Evolutionary conservation across 2,329 filamentous ascomycete species (phyloP).

Genomic region (Lachnellula suecica): DNA sequence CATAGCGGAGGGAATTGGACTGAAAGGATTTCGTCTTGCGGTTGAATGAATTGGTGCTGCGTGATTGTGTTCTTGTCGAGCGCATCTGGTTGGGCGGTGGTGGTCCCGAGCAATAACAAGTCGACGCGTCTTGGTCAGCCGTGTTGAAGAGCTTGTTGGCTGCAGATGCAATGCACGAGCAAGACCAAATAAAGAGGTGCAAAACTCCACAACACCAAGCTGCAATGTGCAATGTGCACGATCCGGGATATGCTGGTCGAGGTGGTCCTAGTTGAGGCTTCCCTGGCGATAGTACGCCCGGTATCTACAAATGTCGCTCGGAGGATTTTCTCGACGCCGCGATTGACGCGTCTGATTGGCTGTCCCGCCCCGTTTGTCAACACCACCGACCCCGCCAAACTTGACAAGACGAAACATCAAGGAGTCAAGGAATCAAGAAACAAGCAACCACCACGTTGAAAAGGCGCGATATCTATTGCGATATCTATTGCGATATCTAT

Average conservation of each 20-base stretch:
- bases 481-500: too few relatives aligned
- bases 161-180: slow-evolving; percentile 14
- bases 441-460: not conserved
- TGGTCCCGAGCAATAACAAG: slow-evolving; percentile 6
- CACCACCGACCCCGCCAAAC: slow-evolving; percentile 19
- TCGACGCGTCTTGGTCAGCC: slow-evolving; percentile 7
- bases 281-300: not conserved
- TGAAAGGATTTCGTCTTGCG: slow-evolving; percentile 9
- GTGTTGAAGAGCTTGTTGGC: not conserved
- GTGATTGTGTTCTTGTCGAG: not conserved
- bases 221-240: not conserved
- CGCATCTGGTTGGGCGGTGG: slow-evolving; percentile 18
- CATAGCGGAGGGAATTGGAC: slow-evolving; percentile 23
- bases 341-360: slow-evolving; percentile 28
- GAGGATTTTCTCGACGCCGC: slow-evolving; percentile 1
- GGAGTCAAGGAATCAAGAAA: not conserved
- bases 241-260: slow-evolving; percentile 4
- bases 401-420: slow-evolving; percentile 15
- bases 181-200: too few relatives aligned
- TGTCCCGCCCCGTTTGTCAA: slow-evolving; percentile 13
- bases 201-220: too few relatives aligned
- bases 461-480: not conserved
- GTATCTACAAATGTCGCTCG: slow-evolving; percentile 1
- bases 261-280: not conserved
- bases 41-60: slow-evolving; percentile 5